These are phyloP conservation scores for Cucurbita ficifolia DNA, from an alignment of 306 rosid genomes.

Conservation along the genomic window DNA sequence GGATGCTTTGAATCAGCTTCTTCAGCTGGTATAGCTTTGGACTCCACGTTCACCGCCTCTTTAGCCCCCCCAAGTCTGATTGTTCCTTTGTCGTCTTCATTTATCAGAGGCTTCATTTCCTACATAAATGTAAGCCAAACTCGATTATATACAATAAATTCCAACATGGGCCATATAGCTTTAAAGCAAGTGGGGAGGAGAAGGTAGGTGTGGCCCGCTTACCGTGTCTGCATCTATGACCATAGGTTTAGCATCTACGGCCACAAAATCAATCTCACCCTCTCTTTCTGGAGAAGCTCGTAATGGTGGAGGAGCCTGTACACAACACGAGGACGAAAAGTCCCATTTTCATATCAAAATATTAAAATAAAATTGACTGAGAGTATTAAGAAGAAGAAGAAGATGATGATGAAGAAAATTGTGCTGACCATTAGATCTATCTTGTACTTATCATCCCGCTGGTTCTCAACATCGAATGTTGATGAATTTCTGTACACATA, in stretches of 20 bases:
- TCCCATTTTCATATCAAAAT: background rate
- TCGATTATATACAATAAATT: background rate
- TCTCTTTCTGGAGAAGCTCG: constrained; percentile 90
- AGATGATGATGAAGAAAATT: background rate
- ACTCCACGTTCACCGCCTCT: constrained; percentile 30
- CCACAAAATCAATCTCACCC: constrained; percentile 34
- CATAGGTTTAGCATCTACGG: constrained; percentile 33
- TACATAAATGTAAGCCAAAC: constrained; percentile 19
- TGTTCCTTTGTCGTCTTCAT: constrained; percentile 40
- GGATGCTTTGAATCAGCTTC: constrained; percentile 41
- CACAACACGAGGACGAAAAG: background rate
- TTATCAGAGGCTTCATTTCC: constrained; percentile 42
- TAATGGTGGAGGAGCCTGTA: constrained; percentile 63
- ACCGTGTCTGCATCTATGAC: constrained; percentile 49
- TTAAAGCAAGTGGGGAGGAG: background rate
- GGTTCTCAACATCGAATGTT: constrained; percentile 28
- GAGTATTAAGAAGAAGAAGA: background rate
- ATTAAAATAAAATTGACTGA: background rate
- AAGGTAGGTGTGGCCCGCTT: constrained; percentile 29
- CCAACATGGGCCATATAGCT: background rate
- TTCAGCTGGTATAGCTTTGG: constrained; percentile 18
- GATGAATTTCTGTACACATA: constrained; percentile 35
- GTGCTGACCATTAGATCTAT: constrained; percentile 88
- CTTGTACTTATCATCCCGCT: constrained; percentile 62
- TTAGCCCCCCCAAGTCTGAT: constrained; percentile 25